These are phyloP conservation scores for Daldinia childiae DNA, from an alignment of 495 filamentous ascomycete species.

Conservation along the genomic window DNA sequence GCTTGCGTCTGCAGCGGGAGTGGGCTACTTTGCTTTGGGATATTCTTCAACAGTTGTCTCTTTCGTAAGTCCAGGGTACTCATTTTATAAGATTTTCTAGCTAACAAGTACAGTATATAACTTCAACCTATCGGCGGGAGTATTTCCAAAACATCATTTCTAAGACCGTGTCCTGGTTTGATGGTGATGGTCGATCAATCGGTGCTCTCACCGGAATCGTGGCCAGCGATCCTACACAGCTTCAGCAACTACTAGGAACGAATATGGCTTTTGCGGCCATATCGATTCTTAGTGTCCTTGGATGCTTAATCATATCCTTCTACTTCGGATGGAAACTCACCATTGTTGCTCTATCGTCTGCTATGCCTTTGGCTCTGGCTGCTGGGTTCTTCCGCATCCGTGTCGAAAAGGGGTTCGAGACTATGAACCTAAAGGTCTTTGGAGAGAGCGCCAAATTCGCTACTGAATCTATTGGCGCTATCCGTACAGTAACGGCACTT, in stretches of 20 bases:
- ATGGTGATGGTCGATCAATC: slow-evolving; percentile 58
- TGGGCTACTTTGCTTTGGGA: slow-evolving; percentile 64
- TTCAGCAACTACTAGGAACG: slow-evolving; percentile 70
- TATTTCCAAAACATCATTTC: slow-evolving; percentile 68
- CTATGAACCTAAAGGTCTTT: slow-evolving; percentile 61
- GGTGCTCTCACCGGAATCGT: slow-evolving; percentile 63
- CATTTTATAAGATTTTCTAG: background rate
- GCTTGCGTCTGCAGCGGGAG: slow-evolving; percentile 60
- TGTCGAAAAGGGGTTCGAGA: slow-evolving; percentile 63
- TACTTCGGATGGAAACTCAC: slow-evolving; percentile 68
- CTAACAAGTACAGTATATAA: slow-evolving; percentile 53
- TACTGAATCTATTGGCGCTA: slow-evolving; percentile 64
- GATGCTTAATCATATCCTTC: slow-evolving; percentile 61
- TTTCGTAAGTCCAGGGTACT: slow-evolving; percentile 49
- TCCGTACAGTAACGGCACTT: slow-evolving; percentile 65
- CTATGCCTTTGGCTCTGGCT: slow-evolving; percentile 60
- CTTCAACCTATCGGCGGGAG: slow-evolving; percentile 63
- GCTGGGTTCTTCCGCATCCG: slow-evolving; percentile 63
- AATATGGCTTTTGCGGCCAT: slow-evolving; percentile 63
- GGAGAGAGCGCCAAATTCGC: slow-evolving; percentile 66
- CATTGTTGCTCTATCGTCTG: slow-evolving; percentile 58
- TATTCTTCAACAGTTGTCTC: slow-evolving; percentile 62
- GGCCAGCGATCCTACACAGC: slow-evolving; percentile 65
- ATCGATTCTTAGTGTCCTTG: slow-evolving; percentile 59
- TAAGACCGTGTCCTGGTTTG: slow-evolving; percentile 67